A percentile compares a stretch with the other conserved stretches of the same genome.
Evolutionary conservation across 305 asterid species (phyloP).

Genomic region (Withania somnifera): DNA sequence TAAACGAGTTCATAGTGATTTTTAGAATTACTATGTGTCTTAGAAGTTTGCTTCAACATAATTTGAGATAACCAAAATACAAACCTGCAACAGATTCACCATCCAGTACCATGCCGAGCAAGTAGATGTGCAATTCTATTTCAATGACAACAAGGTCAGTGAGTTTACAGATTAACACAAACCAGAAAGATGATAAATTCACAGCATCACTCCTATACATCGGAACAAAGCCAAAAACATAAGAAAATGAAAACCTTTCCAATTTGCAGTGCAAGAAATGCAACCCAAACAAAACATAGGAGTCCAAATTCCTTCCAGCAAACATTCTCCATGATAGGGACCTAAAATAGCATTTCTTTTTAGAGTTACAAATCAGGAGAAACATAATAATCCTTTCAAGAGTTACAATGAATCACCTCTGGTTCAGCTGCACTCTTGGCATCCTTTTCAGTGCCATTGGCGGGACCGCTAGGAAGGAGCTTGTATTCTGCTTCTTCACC

Average conservation of each 20-base stretch:
- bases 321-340: conserved; percentile 62
- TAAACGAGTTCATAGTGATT: not conserved
- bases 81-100: conserved; percentile 86
- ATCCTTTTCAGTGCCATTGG: conserved; percentile 20
- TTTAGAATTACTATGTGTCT: not conserved
- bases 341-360: conserved; percentile 26
- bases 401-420: conserved; percentile 29
- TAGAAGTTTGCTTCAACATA: not conserved
- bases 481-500: conserved; percentile 63
- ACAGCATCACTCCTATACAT: not conserved
- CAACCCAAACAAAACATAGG: conserved; percentile 69
- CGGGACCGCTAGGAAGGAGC: conserved; percentile 71
- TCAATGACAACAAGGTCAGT: conserved; percentile 12
- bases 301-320: conserved; percentile 89
- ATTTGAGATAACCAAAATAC: not conserved
- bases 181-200: not conserved
- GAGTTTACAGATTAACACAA: conserved; percentile 4
- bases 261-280: conserved; percentile 68
- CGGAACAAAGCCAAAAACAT: not conserved
- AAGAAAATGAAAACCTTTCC: conserved; percentile 43
- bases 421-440: conserved; percentile 35
- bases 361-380: not conserved
- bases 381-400: not conserved
- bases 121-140: conserved; percentile 52
- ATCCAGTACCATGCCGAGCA: conserved; percentile 75